Base-by-base conservation (phyloP, 441 rosid species). In the Mallotus japonicus region DNA sequence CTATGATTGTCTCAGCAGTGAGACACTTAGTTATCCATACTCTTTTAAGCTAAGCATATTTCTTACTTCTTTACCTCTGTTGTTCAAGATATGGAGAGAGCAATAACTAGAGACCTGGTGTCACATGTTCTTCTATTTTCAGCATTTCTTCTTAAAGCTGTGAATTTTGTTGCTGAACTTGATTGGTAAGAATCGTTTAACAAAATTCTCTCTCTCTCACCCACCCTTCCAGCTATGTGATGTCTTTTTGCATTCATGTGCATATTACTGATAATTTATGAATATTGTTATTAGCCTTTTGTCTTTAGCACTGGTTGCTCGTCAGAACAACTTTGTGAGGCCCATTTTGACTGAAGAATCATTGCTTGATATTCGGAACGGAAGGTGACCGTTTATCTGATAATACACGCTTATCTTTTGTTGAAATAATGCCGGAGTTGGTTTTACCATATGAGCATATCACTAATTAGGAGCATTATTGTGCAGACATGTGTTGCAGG, bases 401-500 rank as follows among this genome's bases (percentile, higher is more conserved):
- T 47, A 44, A 54, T 69, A 17, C 63, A 59, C 37, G 9, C 64
- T 28, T 22, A 37, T 2, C 7, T 63, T 69, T 62, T 51, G 13
- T 63, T 49, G 69, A 47, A 59, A 3, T 44, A 62, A 44, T 19
- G 12, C 66, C 44, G 54, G 17, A 62, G 20, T 19, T 76, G 8
- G 46, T 1, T 64, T 50, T 47, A 1, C 47, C 20, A 57, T 44
- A 51, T 17, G 5, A 46, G 62, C 46, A 32, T 71, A 62, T 72
- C 71, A 71, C 44, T 58, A 50, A 67, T n/a, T 14, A 61, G 58
- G 62, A 49, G 57, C 42, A 68, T 40, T n/a, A 51, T 74, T 78
- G 74, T 75, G 56, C 90, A 95, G 99, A 77, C 99, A 95, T 83
- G 86, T 90, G 85, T 88, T 95, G 90, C 99, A 95, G 87, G 99